These are phyloP conservation scores for Xylariaceae sp. DNA, from an alignment of 2,329 filamentous ascomycete genomes.

Conservation along the genomic window DNA sequence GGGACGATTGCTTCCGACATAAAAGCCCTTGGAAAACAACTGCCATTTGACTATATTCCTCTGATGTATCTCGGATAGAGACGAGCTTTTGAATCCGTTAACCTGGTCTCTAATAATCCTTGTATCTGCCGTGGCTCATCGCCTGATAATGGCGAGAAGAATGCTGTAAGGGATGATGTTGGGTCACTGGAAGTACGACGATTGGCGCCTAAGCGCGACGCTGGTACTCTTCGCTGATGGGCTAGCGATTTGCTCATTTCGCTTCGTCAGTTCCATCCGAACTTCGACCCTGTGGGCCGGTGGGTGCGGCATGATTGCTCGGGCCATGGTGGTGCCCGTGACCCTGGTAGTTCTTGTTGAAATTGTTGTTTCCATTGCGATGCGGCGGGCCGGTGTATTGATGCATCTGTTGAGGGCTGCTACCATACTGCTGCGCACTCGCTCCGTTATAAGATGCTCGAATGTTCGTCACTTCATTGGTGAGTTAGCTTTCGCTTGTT, in stretches of 20 bases:
- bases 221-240: constrained; percentile 25
- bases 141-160: constrained; percentile 16
- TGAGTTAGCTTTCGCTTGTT: constrained; percentile 35
- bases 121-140: constrained; percentile 13
- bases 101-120: constrained; percentile 1
- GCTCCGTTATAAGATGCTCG: constrained; percentile 56
- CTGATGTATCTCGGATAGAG: background rate
- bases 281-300: constrained; percentile 34
- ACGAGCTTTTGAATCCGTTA: constrained; percentile 1
- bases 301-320: constrained; percentile 34
- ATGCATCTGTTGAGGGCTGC: constrained; percentile 64
- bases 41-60: constrained; percentile 9
- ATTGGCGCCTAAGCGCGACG: constrained; percentile 30
- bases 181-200: constrained; percentile 27
- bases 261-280: constrained; percentile 44
- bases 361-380: constrained; percentile 55
- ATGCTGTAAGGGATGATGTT: constrained; percentile 23
- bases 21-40: constrained; percentile 14
- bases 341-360: constrained; percentile 48
- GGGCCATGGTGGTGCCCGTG: constrained; percentile 43
- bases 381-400: constrained; percentile 59
- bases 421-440: constrained; percentile 61
- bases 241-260: constrained; percentile 37
- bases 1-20: constrained; percentile 17
- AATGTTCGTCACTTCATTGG: constrained; percentile 53